A percentile compares a stretch with the other conserved stretches of the same genome.
Evolutionary conservation across 2,329 filamentous ascomycete genomes (phyloP).

Genomic region (Xylaria arbuscula): DNA sequence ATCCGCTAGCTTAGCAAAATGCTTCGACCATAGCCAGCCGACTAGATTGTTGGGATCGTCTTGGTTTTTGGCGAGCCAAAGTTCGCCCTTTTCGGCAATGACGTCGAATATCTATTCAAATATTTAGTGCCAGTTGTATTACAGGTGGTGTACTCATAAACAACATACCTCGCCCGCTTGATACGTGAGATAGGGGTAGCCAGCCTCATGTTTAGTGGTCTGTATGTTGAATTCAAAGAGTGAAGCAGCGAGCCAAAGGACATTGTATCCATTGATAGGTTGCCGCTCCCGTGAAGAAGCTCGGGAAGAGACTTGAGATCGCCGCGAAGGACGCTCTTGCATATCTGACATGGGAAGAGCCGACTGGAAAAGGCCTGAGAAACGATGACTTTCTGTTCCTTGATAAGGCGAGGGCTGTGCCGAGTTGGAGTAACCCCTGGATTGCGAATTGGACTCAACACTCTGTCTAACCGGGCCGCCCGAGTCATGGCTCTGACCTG

Average conservation of each 20-base stretch:
- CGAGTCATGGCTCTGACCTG: constrained; percentile 70
- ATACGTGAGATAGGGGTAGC: constrained; percentile 96
- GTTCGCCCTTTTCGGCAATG: constrained; percentile 94
- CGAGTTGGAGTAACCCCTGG: constrained; percentile 66
- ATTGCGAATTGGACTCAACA: constrained; percentile 60
- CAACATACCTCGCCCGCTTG: constrained; percentile 83
- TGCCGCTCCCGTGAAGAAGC: constrained; percentile 70
- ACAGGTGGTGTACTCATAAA: constrained; percentile 1
- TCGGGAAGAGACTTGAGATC: constrained; percentile 68
- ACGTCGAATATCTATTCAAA: constrained; percentile 79
- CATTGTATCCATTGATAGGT: constrained; percentile 69
- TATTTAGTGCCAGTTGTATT: constrained; percentile 11
- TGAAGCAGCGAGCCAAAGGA: constrained; percentile 91
- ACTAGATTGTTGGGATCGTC: constrained; percentile 83
- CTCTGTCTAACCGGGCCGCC: constrained; percentile 62
- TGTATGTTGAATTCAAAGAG: constrained; percentile 98
- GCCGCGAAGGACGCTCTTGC: constrained; percentile 62
- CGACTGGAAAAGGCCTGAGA: constrained; percentile 85
- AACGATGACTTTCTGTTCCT: constrained; percentile 63
- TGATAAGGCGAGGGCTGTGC: constrained; percentile 63
- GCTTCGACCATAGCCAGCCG: constrained; percentile 99
- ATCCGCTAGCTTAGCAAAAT: constrained; percentile 80
- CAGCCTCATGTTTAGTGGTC: constrained; percentile 88
- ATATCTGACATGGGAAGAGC: constrained; percentile 83
- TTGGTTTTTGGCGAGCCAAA: constrained; percentile 98